Evolutionary conservation across 75 land plant genomes (phyloP), one percentile per base, ranked within the genome.

Genomic region (Ceratopteris richardii): DNA sequence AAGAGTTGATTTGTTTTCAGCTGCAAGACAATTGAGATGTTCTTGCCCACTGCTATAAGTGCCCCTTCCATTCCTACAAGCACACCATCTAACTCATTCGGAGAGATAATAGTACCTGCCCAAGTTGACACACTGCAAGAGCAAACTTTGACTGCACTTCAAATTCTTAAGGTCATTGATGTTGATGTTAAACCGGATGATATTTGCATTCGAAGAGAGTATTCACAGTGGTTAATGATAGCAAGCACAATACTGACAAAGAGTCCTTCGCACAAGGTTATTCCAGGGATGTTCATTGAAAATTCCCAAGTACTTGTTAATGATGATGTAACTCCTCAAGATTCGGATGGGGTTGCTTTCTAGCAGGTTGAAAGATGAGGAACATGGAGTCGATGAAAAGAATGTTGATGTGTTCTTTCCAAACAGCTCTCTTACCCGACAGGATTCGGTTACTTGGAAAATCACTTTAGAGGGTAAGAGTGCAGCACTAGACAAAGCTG

Each of bases 221-320:
- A 84, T 82, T 92, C 99, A 33, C 91, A 97, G 47, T 95, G 99
- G 99, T 60, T 95, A 63, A 80, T 95, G 50, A 74, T 77, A 66
- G 84, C 88, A 22, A 90, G 84, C 60, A 71, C 84, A 74, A 68
- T 64, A 54, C 84, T 94, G 26, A 76, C 91, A 36, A 90, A 96
- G 98, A 90, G 62, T 51, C 60, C 92, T 58, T 54, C 47, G 14
- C 74, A 84, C 31, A 95, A 95, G 74, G 97, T 95, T 18, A 82
- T 84, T 68, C 99, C 99, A 17, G 99, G 97, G 47, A 95, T 95
- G 99, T 90, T 84, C 51, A 82, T 95, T 39, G 97, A 82, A 39
- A 79, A 87, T 63, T 65, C 82, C 9, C 75, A 97, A 9, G 88
- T 90, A 43, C 96, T 90, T 64, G 99, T 97, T 26, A 90, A 85